Conservation (phyloP, 371 early-diverging fungal species). For the Choanephora cucurbitarum region DNA sequence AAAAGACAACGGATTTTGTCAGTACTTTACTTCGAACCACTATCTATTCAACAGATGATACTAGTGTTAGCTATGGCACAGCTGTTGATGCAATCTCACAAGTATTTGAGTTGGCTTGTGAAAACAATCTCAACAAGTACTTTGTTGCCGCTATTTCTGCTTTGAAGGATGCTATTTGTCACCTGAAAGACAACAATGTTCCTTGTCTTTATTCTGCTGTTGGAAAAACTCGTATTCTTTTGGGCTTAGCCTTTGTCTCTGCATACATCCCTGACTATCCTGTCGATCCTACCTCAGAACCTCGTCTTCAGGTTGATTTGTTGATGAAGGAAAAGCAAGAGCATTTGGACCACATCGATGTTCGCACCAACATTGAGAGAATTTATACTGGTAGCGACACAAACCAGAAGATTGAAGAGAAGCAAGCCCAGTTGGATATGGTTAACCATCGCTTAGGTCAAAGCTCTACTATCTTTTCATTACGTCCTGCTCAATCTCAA, state of each 20-base stretch:
- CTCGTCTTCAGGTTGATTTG: conserved; percentile 63
- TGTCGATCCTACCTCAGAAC: conserved; percentile 75
- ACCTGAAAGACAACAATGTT: conserved; percentile 22
- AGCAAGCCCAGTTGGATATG: conserved; percentile 17
- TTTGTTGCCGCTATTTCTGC: conserved; percentile 25
- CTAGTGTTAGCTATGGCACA: conserved; percentile 16
- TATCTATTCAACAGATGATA: conserved; percentile 15
- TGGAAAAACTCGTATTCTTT: conserved; percentile 59
- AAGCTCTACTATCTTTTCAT: conserved; percentile 54
- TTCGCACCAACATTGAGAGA: conserved; percentile 59
- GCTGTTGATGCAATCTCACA: conserved; percentile 9
- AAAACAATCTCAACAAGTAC: conserved; percentile 21
- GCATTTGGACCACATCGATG: conserved; percentile 49
- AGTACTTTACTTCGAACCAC: conserved; percentile 14
- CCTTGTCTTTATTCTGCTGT: conserved; percentile 20
- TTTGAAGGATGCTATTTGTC: conserved; percentile 18
- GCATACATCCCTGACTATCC: conserved; percentile 78
- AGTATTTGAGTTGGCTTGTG: conserved; percentile 10
- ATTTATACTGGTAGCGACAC: conserved; percentile 60
- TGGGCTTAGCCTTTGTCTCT: conserved; percentile 63
- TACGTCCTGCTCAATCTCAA: conserved; percentile 73
- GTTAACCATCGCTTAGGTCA: conserved; percentile 38
- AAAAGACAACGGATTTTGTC: conserved; percentile 10
- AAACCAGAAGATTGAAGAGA: conserved; percentile 46
- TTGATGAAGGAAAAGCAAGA: conserved; percentile 47